A percentile compares a stretch with the other conserved stretches of the same genome.
These are phyloP conservation scores for Trichophyton schoenleinii DNA, from an alignment of 2,329 filamentous ascomycete genomes.

Conservation along the genomic window DNA sequence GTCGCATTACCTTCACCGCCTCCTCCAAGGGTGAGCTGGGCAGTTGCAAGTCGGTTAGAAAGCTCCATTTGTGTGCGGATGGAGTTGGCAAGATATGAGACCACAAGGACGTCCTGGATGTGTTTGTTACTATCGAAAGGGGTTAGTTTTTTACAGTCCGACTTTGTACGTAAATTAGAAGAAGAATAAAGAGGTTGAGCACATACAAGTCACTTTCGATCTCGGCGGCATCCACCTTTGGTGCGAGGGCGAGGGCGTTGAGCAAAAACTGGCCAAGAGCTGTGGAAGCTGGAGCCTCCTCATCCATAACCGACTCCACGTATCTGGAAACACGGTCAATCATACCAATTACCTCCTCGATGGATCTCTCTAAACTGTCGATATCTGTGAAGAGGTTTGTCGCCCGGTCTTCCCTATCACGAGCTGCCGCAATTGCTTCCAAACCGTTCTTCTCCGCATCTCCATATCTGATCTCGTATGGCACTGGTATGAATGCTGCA, in stretches of 20 bases:
- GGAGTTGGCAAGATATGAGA: slow-evolving; percentile 96
- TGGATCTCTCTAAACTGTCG: slow-evolving; percentile 70
- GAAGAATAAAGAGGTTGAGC: slow-evolving; percentile 3
- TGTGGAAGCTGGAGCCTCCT: slow-evolving; percentile 81
- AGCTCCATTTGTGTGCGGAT: slow-evolving; percentile 98
- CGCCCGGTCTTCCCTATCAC: slow-evolving; percentile 62
- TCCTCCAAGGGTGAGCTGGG: slow-evolving; percentile 49
- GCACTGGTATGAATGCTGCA: slow-evolving; percentile 94
- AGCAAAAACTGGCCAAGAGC: slow-evolving; percentile 90
- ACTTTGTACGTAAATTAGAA: not conserved
- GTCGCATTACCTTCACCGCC: slow-evolving; percentile 31
- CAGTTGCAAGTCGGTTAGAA: slow-evolving; percentile 84
- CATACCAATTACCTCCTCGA: slow-evolving; percentile 79
- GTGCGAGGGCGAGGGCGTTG: slow-evolving; percentile 81
- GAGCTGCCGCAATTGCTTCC: slow-evolving; percentile 71
- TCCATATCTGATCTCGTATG: slow-evolving; percentile 82
- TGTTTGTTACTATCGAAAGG: slow-evolving; percentile 66
- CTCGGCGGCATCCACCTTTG: slow-evolving; percentile 81
- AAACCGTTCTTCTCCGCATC: slow-evolving; percentile 66
- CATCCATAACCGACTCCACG: slow-evolving; percentile 75
- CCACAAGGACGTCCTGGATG: slow-evolving; percentile 95
- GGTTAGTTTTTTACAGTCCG: slow-evolving; percentile 21
- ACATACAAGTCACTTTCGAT: slow-evolving; percentile 87
- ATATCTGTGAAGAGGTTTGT: slow-evolving; percentile 73
- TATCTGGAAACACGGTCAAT: slow-evolving; percentile 85